Conservation (phyloP, 2,329 filamentous ascomycete species). For the Colletotrichum graminicola region DNA sequence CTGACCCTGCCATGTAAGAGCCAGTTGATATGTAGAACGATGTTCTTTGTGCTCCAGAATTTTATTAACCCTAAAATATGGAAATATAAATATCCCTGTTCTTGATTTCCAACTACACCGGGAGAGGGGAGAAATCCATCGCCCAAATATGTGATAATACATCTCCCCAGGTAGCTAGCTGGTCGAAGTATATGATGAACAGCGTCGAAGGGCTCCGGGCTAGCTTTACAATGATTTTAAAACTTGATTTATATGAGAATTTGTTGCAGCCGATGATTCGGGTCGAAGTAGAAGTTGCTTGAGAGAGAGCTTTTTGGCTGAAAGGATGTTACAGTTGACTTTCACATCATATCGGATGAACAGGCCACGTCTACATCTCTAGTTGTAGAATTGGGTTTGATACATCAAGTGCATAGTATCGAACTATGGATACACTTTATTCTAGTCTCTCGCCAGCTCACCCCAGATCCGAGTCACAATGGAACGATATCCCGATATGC, state of each 20-base stretch:
- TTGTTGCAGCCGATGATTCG: not conserved
- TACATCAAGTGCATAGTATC: not conserved
- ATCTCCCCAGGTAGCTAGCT: not conserved
- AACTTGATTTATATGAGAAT: not conserved
- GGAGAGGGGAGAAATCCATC: not conserved
- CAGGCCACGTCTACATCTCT: not conserved
- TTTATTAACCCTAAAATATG: not conserved
- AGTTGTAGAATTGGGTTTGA: not conserved
- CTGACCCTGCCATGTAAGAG: not conserved
- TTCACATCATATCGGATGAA: not conserved
- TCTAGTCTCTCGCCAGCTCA: no score
- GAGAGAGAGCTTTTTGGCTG: not conserved
- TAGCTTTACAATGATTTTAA: not conserved
- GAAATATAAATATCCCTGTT: not conserved
- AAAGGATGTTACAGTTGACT: not conserved
- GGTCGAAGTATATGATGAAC: not conserved
- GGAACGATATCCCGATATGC: not conserved
- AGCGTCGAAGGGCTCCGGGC: not conserved
- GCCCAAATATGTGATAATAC: not conserved
- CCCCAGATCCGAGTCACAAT: no score
- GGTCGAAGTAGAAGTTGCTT: not conserved
- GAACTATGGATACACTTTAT: not conserved
- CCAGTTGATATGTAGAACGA: not conserved
- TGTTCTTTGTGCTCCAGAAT: not conserved
- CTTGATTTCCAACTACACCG: accelerated